Conservation (phyloP, 495 filamentous ascomycete genomes). For the Cetradonia linearis region DNA sequence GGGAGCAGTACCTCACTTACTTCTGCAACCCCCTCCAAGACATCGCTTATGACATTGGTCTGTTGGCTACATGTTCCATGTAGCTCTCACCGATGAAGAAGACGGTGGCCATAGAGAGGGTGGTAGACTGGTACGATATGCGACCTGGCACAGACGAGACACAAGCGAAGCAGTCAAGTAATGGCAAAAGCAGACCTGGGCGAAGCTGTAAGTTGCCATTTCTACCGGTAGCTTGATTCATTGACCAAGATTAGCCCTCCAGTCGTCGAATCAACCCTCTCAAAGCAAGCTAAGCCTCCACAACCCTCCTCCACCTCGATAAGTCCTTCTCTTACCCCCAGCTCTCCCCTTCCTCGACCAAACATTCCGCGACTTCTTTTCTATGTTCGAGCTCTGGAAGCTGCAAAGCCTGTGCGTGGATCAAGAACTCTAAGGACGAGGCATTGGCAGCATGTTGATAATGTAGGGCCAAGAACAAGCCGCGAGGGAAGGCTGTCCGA, state of each 20-base stretch:
- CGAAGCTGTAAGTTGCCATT: background rate
- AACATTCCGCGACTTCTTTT: background rate
- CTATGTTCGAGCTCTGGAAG: background rate
- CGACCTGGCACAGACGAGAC: constrained; percentile 8
- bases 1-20: background rate
- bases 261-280: background rate
- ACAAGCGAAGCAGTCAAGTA: background rate
- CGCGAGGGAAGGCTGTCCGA: background rate
- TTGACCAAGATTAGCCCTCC: background rate
- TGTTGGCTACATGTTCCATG: background rate
- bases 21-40: background rate
- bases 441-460: background rate
- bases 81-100: constrained; percentile 10
- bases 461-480: background rate
- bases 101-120: background rate
- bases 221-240: background rate
- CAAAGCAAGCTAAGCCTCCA: background rate
- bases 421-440: background rate
- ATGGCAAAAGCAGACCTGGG: background rate
- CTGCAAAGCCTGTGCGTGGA: background rate
- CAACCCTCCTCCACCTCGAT: background rate
- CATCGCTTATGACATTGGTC: background rate
- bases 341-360: background rate
- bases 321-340: background rate
- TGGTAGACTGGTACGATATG: background rate